These are phyloP conservation scores for Jaltomata sinuosa DNA, from an alignment of 257 asterid species.

Conservation along the genomic window DNA sequence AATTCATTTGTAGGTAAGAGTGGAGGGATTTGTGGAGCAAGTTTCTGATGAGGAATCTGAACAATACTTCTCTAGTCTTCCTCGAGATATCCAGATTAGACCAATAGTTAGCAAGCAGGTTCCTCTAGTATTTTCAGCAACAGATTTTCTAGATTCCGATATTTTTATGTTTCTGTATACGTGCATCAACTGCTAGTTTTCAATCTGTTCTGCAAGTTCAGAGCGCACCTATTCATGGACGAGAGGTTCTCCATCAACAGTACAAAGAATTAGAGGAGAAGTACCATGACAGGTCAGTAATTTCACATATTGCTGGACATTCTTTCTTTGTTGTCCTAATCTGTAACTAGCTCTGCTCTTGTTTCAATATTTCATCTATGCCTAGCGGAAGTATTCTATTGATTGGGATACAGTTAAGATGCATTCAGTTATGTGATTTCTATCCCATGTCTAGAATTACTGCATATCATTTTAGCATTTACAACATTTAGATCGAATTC, in stretches of 20 bases:
- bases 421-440: background rate
- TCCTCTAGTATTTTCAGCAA: background rate
- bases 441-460: background rate
- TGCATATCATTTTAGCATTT: background rate
- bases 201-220: conserved; percentile 17
- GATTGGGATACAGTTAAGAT: background rate
- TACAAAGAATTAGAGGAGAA: conserved; percentile 48
- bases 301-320: background rate
- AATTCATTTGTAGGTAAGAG: conserved; percentile 49
- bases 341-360: background rate
- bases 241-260: conserved; percentile 49
- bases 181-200: background rate
- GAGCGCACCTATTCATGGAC: conserved; percentile 57
- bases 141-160: background rate
- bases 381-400: background rate
- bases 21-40: conserved; percentile 68
- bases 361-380: background rate
- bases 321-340: background rate
- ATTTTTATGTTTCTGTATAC: background rate
- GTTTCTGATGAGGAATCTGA: conserved; percentile 75
- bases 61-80: conserved; percentile 67
- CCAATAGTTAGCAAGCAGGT: conserved; percentile 87
- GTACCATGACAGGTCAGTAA: conserved; percentile 59
- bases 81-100: conserved; percentile 74
- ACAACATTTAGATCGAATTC: background rate